phyloP scores from a whole-genome alignment of 2,329 filamentous ascomycete species.

The Cercospora canescens region DNA sequence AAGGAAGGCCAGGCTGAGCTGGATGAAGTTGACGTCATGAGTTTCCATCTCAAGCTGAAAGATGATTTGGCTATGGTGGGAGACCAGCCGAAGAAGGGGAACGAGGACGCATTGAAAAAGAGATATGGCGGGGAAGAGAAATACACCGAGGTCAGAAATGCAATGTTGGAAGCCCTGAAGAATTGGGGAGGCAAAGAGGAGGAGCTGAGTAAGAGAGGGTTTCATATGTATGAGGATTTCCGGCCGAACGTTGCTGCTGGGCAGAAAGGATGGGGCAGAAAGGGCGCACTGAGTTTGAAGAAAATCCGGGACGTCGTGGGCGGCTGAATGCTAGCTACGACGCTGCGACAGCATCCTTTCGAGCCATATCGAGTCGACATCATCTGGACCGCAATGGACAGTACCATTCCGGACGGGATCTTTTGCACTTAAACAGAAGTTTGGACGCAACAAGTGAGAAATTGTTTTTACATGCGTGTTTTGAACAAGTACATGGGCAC shows the following conservation, averaged over 20 bases:
- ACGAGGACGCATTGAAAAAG: constrained; percentile 29
- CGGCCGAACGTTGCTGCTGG: constrained; percentile 29
- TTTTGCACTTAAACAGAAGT: background rate
- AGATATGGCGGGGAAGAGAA: constrained; percentile 28
- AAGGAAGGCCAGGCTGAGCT: constrained; percentile 23
- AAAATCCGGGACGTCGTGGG: constrained; percentile 17
- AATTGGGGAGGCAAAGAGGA: constrained; percentile 31
- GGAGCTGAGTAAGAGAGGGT: constrained; percentile 30
- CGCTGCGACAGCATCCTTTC: background rate
- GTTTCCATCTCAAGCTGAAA: constrained; percentile 35
- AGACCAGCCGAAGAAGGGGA: constrained; percentile 25
- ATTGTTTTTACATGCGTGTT: background rate
- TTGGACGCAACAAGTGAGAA: background rate
- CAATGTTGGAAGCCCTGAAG: constrained; percentile 24
- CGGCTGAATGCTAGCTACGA: background rate
- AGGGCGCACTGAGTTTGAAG: constrained; percentile 29
- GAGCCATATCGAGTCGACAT: background rate
- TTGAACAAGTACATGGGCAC: background rate
- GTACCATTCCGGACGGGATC: background rate
- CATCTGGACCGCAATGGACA: background rate
- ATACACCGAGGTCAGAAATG: constrained; percentile 26
- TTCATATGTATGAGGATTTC: constrained; percentile 36
- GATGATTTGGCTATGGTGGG: constrained; percentile 27
- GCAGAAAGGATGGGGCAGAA: constrained; percentile 36
- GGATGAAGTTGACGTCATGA: constrained; percentile 34